Evolutionary conservation across 2,329 filamentous ascomycete species (phyloP).

Genomic region (Cladosporium cucumerinum): DNA sequence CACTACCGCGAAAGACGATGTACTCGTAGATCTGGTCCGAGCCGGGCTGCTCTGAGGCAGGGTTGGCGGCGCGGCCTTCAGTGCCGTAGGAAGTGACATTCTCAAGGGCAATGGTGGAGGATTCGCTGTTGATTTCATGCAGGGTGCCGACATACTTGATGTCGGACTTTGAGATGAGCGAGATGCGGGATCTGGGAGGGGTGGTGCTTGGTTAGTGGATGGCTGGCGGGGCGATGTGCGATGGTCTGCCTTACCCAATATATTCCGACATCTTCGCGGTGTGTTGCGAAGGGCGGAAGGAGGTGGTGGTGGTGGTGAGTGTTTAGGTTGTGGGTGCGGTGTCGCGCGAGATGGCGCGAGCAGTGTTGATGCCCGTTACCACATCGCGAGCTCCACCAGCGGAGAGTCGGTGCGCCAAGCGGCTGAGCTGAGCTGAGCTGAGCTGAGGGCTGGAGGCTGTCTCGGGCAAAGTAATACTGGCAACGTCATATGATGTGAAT

Average conservation of each 20-base stretch:
- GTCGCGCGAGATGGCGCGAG: conserved; percentile 4
- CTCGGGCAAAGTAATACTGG: neutral
- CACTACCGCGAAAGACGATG: conserved; percentile 96
- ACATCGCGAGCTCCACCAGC: neutral
- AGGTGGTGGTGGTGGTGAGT: neutral
- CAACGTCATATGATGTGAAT: neutral
- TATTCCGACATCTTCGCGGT: conserved; percentile 55
- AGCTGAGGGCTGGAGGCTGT: neutral
- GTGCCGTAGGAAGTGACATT: conserved; percentile 94
- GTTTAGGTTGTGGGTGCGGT: neutral
- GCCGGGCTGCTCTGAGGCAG: conserved; percentile 76
- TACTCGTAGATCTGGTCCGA: conserved; percentile 94
- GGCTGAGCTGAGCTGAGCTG: neutral
- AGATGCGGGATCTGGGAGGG: conserved; percentile 75
- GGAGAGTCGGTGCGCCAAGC: neutral
- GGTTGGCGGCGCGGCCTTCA: conserved; percentile 77
- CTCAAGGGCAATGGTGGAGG: conserved; percentile 93
- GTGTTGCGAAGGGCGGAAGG: neutral
- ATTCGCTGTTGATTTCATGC: conserved; percentile 96
- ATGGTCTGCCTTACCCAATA: conserved; percentile 50
- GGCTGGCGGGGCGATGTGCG: conserved; percentile 15
- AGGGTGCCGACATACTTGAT: conserved; percentile 94
- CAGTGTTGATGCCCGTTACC: neutral
- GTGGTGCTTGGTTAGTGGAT: conserved; percentile 25
- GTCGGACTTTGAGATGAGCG: conserved; percentile 94